Conservation (phyloP, 768 basidiomycete genomes). For the Plicaturopsis crispa region DNA sequence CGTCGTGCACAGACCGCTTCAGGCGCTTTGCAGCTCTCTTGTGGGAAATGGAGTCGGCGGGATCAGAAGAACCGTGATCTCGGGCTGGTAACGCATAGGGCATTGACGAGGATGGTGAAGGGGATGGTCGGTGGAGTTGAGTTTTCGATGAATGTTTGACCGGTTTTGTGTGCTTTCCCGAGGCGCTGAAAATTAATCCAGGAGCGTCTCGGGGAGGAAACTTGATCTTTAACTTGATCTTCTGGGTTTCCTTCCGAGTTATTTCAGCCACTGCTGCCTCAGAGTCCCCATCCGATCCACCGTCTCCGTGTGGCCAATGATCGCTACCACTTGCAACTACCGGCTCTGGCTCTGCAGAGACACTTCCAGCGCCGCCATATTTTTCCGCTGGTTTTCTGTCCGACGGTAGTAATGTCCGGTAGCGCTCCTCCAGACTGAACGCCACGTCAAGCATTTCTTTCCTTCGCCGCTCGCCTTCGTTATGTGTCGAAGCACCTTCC, state of each 20-base stretch:
- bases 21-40: conserved; percentile 6
- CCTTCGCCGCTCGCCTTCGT: conserved; percentile 69
- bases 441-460: conserved; percentile 72
- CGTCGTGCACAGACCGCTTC: conserved; percentile 7
- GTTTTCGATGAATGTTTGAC: no score
- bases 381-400: conserved; percentile 37
- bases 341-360: conserved; percentile 17
- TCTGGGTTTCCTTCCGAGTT: conserved; percentile 24
- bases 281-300: conserved; percentile 23
- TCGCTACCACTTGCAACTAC: no score
- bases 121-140: no score
- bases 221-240: conserved; percentile 30
- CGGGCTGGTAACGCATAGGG: no score
- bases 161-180: no score
- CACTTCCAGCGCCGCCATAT: conserved; percentile 5
- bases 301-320: conserved; percentile 15
- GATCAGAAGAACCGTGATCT: no score
- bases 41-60: no score
- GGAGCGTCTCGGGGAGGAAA: conserved; percentile 22
- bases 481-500: conserved; percentile 29
- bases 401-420: conserved; percentile 65
- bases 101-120: no score
- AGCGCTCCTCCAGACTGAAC: conserved; percentile 59
- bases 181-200: no score
- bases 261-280: conserved; percentile 14